A percentile compares a stretch with the other conserved stretches of the same genome.
phyloP scores from a whole-genome alignment of 305 asterid genomes.

The Caryopteris hybrid region DNA sequence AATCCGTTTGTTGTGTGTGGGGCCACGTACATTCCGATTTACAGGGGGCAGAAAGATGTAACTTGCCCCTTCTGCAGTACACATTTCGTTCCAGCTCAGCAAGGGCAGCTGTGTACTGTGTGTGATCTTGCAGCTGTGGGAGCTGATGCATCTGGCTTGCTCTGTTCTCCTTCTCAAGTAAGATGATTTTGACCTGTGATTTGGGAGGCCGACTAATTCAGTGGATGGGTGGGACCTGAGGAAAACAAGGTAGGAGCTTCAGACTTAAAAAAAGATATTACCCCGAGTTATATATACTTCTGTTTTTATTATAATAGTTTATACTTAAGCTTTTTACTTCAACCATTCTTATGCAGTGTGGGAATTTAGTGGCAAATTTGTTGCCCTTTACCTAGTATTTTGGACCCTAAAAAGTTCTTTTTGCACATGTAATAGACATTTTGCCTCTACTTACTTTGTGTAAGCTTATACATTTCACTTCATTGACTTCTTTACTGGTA shows the following conservation, averaged over 20 bases:
- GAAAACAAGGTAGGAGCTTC: slow-evolving; percentile 31
- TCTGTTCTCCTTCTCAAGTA: slow-evolving; percentile 78
- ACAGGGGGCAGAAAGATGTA: slow-evolving; percentile 77
- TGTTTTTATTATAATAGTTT: slow-evolving; percentile 9
- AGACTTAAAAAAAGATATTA: slow-evolving; percentile 6
- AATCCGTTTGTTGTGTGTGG: slow-evolving; percentile 92
- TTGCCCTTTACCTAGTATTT: slow-evolving; percentile 16
- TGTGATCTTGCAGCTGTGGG: slow-evolving; percentile 83
- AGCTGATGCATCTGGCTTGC: slow-evolving; percentile 86
- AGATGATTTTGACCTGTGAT: slow-evolving; percentile 36
- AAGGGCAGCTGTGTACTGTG: slow-evolving; percentile 71
- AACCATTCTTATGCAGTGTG: slow-evolving; percentile 22
- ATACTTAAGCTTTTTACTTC: slow-evolving; percentile 23
- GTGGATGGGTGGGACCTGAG: slow-evolving; percentile 12
- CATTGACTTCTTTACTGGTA: neutral
- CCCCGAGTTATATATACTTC: slow-evolving; percentile 23
- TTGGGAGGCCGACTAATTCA: slow-evolving; percentile 7
- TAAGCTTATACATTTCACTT: neutral
- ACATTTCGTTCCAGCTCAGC: slow-evolving; percentile 65
- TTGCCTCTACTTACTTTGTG: slow-evolving; percentile 4
- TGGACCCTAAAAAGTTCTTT: slow-evolving; percentile 19
- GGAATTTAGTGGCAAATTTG: slow-evolving; percentile 22
- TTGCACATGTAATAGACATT: slow-evolving; percentile 39
- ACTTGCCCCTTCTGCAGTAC: slow-evolving; percentile 82
- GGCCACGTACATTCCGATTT: slow-evolving; percentile 81